These are phyloP conservation scores for Aspergillus carbonarius DNA, from an alignment of 2,329 filamentous ascomycete genomes.

Conservation along the genomic window DNA sequence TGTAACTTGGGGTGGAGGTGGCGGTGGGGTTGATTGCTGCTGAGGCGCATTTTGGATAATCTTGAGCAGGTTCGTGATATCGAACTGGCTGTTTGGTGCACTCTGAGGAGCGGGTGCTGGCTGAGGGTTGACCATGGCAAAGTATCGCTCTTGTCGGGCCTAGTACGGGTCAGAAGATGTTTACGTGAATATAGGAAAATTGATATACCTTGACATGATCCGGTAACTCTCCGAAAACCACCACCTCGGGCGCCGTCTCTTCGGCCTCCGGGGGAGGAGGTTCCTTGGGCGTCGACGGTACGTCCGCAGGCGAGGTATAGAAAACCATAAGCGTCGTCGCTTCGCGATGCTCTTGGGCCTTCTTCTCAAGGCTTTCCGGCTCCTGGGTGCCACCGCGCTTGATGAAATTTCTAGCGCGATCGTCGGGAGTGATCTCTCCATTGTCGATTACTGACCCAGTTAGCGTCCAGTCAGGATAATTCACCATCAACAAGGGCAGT, in stretches of 20 bases:
- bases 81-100: constrained; percentile 29
- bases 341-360: constrained; percentile 48
- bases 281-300: constrained; percentile 50
- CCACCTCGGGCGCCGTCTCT: constrained; percentile 35
- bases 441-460: constrained; percentile 41
- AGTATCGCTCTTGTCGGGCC: constrained; percentile 45
- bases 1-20: constrained; percentile 26
- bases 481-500: background rate
- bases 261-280: constrained; percentile 40
- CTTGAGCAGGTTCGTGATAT: constrained; percentile 44
- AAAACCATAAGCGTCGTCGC: constrained; percentile 50
- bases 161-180: constrained; percentile 21
- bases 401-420: constrained; percentile 39
- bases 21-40: constrained; percentile 31
- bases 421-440: constrained; percentile 33
- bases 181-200: background rate
- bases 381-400: constrained; percentile 44
- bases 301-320: constrained; percentile 46
- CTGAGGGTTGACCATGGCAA: constrained; percentile 36
- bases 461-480: background rate
- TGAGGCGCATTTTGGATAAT: constrained; percentile 38
- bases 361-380: constrained; percentile 42
- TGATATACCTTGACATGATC: constrained; percentile 41
- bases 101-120: constrained; percentile 23
- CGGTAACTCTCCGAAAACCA: constrained; percentile 44